Evolutionary conservation across 139 green algal species (phyloP), one percentile per base, ranked within the genome.

Genomic region (Monoraphidium neglectum): DNA sequence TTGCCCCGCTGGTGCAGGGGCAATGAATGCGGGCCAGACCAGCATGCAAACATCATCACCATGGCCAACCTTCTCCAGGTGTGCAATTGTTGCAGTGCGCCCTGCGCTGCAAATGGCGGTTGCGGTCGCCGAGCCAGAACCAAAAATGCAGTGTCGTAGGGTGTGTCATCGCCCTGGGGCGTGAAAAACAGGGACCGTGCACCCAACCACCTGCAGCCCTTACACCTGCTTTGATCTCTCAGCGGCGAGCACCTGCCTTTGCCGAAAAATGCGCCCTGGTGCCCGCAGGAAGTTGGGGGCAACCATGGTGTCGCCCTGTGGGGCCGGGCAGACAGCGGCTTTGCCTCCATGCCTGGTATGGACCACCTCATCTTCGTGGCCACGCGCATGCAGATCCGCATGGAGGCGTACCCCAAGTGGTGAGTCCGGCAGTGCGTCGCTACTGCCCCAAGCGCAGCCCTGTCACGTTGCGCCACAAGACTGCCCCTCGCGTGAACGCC

Each of bases 381-480:
- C 77, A 96, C 93, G 0, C 78, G 94, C 18, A 89, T 98, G 60
- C 93, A 98, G 69, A 90, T 98, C 21, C 82, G 94, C 61, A 96
- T 98, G 87, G 71, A 92, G 64, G 36, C 85, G 23, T 98, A 98
- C 73, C 95, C 95, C 2, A 87, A 84, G n/a, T 98, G 95, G 95
- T 97, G 72, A 72, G 87, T 30, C n/a, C n/a, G n/a, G n/a, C n/a
- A n/a, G n/a, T n/a, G n/a, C n/a, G n/a, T n/a, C n/a, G n/a, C n/a
- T n/a, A n/a, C n/a, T n/a, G n/a, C n/a, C n/a, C n/a, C n/a, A n/a
- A n/a, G n/a, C n/a, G n/a, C n/a, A n/a, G n/a, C n/a, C n/a, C n/a
- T n/a, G n/a, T n/a, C n/a, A n/a, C n/a, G n/a, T n/a, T n/a, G n/a
- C n/a, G n/a, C n/a, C n/a, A n/a, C n/a, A n/a, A n/a, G n/a, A n/a